Percentiles rank a stretch among this genome's conserved stretches.
phyloP scores from a whole-genome alignment of 192 early-diverging fungal species.

The Bifiguratus adelaidae region DNA sequence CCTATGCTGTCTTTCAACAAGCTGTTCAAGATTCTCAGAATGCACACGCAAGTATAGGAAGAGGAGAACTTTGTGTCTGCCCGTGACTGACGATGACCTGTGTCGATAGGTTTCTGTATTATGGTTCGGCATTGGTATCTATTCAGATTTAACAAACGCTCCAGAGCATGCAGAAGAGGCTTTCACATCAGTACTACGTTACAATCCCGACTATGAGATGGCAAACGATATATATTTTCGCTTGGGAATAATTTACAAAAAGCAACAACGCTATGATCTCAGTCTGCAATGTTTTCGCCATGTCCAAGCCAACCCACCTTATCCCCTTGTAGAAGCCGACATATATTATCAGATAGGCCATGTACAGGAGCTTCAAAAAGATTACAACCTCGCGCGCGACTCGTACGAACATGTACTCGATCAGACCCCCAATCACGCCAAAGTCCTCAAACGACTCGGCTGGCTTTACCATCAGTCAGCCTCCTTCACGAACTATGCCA shows the following conservation, averaged over 20 bases:
- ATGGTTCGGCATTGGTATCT: slow-evolving; percentile 95
- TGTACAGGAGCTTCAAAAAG: slow-evolving; percentile 82
- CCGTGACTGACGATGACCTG: too few relatives aligned
- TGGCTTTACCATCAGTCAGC: slow-evolving; percentile 81
- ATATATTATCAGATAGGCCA: slow-evolving; percentile 95
- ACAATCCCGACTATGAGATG: slow-evolving; percentile 91
- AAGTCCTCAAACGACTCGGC: slow-evolving; percentile 86
- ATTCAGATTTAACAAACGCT: slow-evolving; percentile 88
- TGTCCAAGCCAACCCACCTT: slow-evolving; percentile 69
- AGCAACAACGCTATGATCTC: slow-evolving; percentile 59
- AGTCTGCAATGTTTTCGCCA: slow-evolving; percentile 76
- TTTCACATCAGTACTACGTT: slow-evolving; percentile 75
- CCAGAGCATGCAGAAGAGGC: slow-evolving; percentile 92
- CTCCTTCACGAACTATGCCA: slow-evolving; percentile 71
- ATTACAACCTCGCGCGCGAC: slow-evolving; percentile 53
- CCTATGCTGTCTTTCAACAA: too few relatives aligned
- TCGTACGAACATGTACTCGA: slow-evolving; percentile 80
- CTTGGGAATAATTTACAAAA: slow-evolving; percentile 92
- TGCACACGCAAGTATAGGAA: too few relatives aligned
- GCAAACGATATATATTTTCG: slow-evolving; percentile 93
- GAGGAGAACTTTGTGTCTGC: too few relatives aligned
- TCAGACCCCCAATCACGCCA: slow-evolving; percentile 80
- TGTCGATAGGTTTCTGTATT: slow-evolving; percentile 89
- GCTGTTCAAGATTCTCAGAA: too few relatives aligned
- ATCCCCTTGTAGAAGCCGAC: slow-evolving; percentile 79